Evolutionary conservation across 2,329 filamentous ascomycete species (phyloP).

Genomic region (Trichophyton schoenleinii): DNA sequence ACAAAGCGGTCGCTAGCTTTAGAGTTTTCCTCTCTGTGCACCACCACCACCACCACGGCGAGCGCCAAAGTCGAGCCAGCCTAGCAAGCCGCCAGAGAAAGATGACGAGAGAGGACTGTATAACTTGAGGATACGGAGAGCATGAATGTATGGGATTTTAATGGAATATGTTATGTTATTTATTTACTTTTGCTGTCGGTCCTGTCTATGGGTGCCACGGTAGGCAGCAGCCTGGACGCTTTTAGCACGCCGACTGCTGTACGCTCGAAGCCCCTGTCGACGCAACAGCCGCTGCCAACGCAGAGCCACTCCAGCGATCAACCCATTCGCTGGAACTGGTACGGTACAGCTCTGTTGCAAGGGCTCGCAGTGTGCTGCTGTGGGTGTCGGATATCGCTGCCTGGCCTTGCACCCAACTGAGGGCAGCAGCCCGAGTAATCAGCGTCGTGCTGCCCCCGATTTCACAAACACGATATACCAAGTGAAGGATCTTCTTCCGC

Average conservation of each 20-base stretch:
- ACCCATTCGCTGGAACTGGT: slow-evolving; percentile 57
- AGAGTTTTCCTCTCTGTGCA: slow-evolving; percentile 1
- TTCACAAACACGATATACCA: slow-evolving; percentile 53
- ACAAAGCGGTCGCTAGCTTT: slow-evolving; percentile 4
- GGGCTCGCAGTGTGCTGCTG: slow-evolving; percentile 36
- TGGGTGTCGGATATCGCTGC: slow-evolving; percentile 38
- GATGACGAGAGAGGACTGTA: not conserved
- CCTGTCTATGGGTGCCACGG: not conserved
- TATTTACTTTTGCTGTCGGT: no score
- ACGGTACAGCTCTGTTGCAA: slow-evolving; percentile 49
- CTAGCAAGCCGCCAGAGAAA: no score
- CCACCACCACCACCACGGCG: not conserved
- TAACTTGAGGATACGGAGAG: no score
- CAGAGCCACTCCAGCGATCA: slow-evolving; percentile 51
- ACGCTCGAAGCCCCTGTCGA: not conserved
- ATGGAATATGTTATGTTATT: not conserved
- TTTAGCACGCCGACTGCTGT: not conserved
- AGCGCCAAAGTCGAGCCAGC: no score
- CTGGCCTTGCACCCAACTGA: slow-evolving; percentile 62
- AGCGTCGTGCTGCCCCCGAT: slow-evolving; percentile 69
- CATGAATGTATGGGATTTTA: not conserved
- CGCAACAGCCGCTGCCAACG: slow-evolving; percentile 16
- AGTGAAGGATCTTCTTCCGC: slow-evolving; percentile 48
- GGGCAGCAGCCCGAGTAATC: slow-evolving; percentile 59
- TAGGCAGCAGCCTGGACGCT: not conserved